A percentile compares a stretch with the other conserved stretches of the same genome.
These are phyloP conservation scores for Elsinoe australis DNA, from an alignment of 2,329 filamentous ascomycete genomes.

Conservation along the genomic window DNA sequence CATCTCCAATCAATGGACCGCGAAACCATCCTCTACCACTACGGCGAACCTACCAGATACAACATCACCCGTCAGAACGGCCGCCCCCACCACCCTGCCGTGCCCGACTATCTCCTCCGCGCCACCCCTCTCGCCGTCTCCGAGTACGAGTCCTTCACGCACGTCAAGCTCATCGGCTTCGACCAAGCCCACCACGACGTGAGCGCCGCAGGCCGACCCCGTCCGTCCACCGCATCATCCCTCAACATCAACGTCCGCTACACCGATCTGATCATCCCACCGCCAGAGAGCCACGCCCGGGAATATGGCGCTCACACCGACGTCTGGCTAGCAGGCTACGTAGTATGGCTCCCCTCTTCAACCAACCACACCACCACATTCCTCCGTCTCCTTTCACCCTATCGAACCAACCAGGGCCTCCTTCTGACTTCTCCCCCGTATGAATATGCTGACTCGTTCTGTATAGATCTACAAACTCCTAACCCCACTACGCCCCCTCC, in stretches of 20 bases:
- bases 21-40: neutral
- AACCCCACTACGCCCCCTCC: no score
- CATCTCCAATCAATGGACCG: neutral
- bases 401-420: no score
- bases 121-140: neutral
- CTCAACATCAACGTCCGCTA: neutral
- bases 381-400: no score
- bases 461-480: no score
- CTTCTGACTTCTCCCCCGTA: no score
- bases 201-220: neutral
- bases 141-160: neutral
- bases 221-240: neutral
- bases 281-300: neutral
- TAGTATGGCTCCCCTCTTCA: neutral
- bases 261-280: neutral
- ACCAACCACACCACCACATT: no score
- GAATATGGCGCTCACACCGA: neutral
- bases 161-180: slow-evolving; percentile 1
- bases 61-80: neutral
- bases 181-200: neutral
- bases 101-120: neutral
- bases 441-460: no score
- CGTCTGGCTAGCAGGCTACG: neutral
- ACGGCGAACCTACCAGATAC: neutral
- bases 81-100: neutral